phyloP scores from a whole-genome alignment of 164 flowering plant genomes.

The Kingdonia uniflora region DNA sequence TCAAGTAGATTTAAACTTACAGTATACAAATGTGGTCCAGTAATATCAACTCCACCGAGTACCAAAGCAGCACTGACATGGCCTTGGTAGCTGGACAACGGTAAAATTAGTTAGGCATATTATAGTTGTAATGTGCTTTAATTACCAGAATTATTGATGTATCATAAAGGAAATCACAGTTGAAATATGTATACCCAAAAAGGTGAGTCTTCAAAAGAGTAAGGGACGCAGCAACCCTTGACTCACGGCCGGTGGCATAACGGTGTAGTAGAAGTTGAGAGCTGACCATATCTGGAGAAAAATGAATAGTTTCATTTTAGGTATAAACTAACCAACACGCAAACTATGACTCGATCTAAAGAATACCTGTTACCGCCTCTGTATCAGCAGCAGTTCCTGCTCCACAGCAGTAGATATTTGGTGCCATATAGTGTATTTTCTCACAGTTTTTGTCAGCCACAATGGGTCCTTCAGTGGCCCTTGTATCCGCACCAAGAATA shows the following conservation, averaged over 20 bases:
- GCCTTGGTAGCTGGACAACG: conserved; percentile 71
- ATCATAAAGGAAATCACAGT: not conserved
- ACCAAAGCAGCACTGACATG: conserved; percentile 90
- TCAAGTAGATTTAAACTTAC: conserved; percentile 33
- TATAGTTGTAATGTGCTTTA: not conserved
- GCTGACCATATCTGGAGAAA: conserved; percentile 77
- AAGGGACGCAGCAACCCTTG: conserved; percentile 85
- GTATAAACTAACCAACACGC: not conserved
- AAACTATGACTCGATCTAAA: not conserved
- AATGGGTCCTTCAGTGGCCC: conserved; percentile 95
- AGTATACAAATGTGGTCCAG: conserved; percentile 96
- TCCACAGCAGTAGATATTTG: conserved; percentile 94
- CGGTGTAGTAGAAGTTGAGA: conserved; percentile 88
- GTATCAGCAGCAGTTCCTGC: conserved; percentile 99
- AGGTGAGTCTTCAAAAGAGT: conserved; percentile 84
- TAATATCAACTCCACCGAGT: conserved; percentile 96
- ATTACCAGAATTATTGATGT: not conserved
- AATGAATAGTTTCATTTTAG: not conserved
- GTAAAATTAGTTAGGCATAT: not conserved
- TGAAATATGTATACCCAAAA: conserved; percentile 41
- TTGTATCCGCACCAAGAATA: conserved; percentile 92
- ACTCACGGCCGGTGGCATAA: conserved; percentile 81
- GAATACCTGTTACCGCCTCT: conserved; percentile 88
- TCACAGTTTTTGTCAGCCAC: conserved; percentile 94
- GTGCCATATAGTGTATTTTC: conserved; percentile 97